Evolutionary conservation across 768 basidiomycete species (phyloP).

Genomic region (Butyriboletus loyo): DNA sequence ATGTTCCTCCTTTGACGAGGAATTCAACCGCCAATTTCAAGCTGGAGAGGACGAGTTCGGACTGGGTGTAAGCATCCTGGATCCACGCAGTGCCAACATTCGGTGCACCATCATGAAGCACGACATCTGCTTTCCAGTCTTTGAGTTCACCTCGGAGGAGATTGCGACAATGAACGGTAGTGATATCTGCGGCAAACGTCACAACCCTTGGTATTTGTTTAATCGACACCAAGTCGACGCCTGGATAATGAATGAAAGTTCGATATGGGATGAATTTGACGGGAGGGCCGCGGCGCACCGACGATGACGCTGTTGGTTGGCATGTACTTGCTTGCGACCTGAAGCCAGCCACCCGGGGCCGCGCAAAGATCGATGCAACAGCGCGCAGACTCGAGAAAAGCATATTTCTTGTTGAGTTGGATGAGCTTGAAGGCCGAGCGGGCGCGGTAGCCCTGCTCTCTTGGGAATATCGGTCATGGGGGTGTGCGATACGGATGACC

Average conservation of each 20-base stretch:
- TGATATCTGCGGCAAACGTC: constrained; percentile 94
- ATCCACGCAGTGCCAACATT: constrained; percentile 99
- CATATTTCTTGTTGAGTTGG: constrained; percentile 97
- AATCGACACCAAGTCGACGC: constrained; percentile 94
- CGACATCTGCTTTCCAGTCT: constrained; percentile 98
- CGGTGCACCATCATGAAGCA: constrained; percentile 97
- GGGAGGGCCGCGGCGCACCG: constrained; percentile 46
- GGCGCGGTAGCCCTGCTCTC: constrained; percentile 98
- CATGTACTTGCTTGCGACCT: constrained; percentile 98
- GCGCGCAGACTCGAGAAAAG: constrained; percentile 82
- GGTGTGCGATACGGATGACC: neutral
- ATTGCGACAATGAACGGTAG: constrained; percentile 85
- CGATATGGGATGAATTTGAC: constrained; percentile 2
- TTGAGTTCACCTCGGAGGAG: constrained; percentile 85
- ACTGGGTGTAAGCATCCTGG: constrained; percentile 96
- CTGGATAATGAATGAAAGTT: constrained; percentile 37
- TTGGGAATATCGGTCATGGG: constrained; percentile 32
- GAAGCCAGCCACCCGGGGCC: constrained; percentile 98
- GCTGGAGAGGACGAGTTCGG: constrained; percentile 93
- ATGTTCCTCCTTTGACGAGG: constrained; percentile 87
- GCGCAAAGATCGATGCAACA: constrained; percentile 98
- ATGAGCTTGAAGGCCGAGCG: constrained; percentile 99
- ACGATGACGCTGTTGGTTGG: constrained; percentile 88
- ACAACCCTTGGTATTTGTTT: constrained; percentile 91
- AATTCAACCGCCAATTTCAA: constrained; percentile 96